Conservation (phyloP, 2,329 filamentous ascomycete genomes). For the Penicillium sp. region DNA sequence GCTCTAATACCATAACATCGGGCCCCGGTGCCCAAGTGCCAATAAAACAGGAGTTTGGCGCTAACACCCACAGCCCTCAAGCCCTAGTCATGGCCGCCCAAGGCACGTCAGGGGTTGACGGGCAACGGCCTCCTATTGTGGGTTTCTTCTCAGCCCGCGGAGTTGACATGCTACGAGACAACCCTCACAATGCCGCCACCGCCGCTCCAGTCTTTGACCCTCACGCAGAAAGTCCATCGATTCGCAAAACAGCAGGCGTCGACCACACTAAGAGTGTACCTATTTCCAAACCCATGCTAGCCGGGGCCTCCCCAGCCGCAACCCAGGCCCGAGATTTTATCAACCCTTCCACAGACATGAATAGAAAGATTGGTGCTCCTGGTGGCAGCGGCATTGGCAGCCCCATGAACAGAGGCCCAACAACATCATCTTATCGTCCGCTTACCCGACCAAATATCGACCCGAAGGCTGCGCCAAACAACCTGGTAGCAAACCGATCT, state of each 20-base stretch:
- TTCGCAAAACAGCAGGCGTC: slow-evolving; percentile 85
- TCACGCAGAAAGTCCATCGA: slow-evolving; percentile 78
- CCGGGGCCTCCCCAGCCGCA: slow-evolving; percentile 35
- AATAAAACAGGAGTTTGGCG: slow-evolving; percentile 32
- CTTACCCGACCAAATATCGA: slow-evolving; percentile 48
- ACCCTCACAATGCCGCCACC: slow-evolving; percentile 49
- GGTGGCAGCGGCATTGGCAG: slow-evolving; percentile 33
- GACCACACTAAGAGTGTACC: slow-evolving; percentile 81
- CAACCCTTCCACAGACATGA: slow-evolving; percentile 41
- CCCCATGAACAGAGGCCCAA: slow-evolving; percentile 40
- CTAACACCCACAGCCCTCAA: slow-evolving; percentile 21
- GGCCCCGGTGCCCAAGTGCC: slow-evolving; percentile 25
- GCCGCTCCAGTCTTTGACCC: slow-evolving; percentile 69
- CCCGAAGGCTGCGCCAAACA: slow-evolving; percentile 27
- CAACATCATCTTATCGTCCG: slow-evolving; percentile 50
- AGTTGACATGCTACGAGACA: slow-evolving; percentile 61
- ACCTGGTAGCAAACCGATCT: slow-evolving; percentile 25
- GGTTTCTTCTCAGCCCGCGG: slow-evolving; percentile 75
- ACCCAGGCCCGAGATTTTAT: slow-evolving; percentile 40
- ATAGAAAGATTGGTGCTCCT: slow-evolving; percentile 43
- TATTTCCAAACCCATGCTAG: slow-evolving; percentile 57
- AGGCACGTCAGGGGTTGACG: slow-evolving; percentile 30
- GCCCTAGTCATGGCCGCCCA: slow-evolving; percentile 34
- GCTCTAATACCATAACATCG: slow-evolving; percentile 15
- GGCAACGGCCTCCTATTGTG: slow-evolving; percentile 43